These are phyloP conservation scores for Talaromyces trachyspermus DNA, from an alignment of 495 filamentous ascomycete species.

Conservation along the genomic window DNA sequence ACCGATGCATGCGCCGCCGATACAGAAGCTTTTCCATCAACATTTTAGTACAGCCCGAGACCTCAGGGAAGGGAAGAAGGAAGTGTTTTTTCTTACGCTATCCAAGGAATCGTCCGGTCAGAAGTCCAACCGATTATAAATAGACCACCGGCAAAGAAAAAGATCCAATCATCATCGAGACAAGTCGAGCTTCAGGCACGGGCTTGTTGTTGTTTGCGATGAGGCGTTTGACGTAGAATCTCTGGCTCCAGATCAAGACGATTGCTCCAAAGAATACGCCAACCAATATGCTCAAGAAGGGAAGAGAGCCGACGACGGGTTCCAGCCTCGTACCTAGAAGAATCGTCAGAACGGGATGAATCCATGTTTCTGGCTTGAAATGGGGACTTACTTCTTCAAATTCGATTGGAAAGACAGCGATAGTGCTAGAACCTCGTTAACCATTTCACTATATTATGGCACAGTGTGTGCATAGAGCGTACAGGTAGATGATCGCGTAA, in stretches of 20 bases:
- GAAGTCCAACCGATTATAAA: constrained; percentile 50
- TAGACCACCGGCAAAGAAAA: constrained; percentile 38
- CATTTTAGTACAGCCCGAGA: no score
- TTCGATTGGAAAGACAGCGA: constrained; percentile 42
- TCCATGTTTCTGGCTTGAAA: constrained; percentile 33
- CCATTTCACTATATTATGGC: constrained; percentile 1
- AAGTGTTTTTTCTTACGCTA: constrained; percentile 23
- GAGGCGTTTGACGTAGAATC: constrained; percentile 37
- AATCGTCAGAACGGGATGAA: constrained; percentile 31
- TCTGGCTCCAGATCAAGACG: constrained; percentile 34
- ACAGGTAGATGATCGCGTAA: constrained; percentile 34
- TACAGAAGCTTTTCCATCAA: not conserved
- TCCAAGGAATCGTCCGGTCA: constrained; percentile 35
- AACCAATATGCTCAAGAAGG: constrained; percentile 45
- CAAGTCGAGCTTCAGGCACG: constrained; percentile 45
- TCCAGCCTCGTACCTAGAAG: constrained; percentile 37
- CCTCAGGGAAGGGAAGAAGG: not conserved
- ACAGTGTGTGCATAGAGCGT: not conserved
- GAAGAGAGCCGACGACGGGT: constrained; percentile 34
- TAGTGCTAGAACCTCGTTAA: constrained; percentile 14
- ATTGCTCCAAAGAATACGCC: constrained; percentile 36
- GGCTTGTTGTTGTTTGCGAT: constrained; percentile 33
- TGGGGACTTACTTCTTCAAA: constrained; percentile 38
- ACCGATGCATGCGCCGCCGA: constrained; percentile 36
- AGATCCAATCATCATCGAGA: constrained; percentile 42